These are phyloP conservation scores for Cyclotella sp. DNA, from an alignment of 108 stramenopile species.

Conservation along the genomic window DNA sequence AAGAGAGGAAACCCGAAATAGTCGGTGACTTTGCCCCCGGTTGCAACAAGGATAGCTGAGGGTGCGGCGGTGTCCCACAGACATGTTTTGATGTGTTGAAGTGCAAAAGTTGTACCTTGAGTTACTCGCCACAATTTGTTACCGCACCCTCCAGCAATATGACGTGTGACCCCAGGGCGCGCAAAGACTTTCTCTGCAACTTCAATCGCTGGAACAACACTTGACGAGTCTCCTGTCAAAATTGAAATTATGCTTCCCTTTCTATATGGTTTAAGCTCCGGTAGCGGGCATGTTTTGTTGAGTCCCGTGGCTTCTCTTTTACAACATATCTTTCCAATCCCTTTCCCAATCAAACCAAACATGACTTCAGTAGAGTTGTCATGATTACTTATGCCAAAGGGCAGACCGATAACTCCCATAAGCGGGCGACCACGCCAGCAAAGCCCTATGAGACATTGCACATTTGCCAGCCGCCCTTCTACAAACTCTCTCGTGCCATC, in stretches of 20 bases:
- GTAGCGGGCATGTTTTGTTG: constrained; percentile 5
- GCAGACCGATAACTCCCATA: constrained; percentile 68
- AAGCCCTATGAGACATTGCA: constrained; percentile 71
- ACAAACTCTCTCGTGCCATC: constrained; percentile 88
- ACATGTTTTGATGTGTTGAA: constrained; percentile 62
- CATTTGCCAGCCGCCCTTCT: constrained; percentile 72
- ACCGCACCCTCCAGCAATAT: constrained; percentile 64
- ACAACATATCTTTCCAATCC: constrained; percentile 34
- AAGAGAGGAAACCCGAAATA: constrained; percentile 70
- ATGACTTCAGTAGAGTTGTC: constrained; percentile 34
- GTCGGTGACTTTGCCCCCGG: constrained; percentile 72
- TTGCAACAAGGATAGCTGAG: constrained; percentile 57
- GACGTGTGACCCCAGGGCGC: constrained; percentile 7
- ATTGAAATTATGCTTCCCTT: constrained; percentile 37
- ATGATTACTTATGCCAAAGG: constrained; percentile 49
- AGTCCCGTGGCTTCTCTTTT: neutral
- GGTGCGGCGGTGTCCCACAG: constrained; percentile 77
- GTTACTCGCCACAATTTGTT: constrained; percentile 60
- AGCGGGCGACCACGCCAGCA: constrained; percentile 50
- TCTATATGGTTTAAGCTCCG: neutral
- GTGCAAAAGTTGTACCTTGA: constrained; percentile 48
- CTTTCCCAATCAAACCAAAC: constrained; percentile 61
- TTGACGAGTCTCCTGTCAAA: constrained; percentile 59
- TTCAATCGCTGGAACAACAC: constrained; percentile 14
- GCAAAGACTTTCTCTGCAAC: constrained; percentile 14